Evolutionary conservation across 176 grass and related monocot genomes (phyloP), one percentile per base, ranked within the genome.

Genomic region (Poa annua): DNA sequence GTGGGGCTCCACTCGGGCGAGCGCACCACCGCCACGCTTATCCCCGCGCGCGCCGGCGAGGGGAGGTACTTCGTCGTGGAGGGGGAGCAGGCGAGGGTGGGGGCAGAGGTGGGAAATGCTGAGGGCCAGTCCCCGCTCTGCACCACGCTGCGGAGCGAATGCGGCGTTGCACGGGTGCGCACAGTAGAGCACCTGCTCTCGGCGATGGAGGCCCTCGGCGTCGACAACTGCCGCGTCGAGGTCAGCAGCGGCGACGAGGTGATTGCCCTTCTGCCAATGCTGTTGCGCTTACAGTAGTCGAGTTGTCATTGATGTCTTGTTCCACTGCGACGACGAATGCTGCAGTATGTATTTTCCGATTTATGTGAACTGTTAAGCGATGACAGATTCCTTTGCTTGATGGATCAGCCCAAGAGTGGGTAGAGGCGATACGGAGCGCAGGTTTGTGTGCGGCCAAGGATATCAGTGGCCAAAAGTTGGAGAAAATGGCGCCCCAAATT

Each of bases 381-480:
- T 91, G 34, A 82, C 85, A 98, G 93, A 87, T 95, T 85, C 93
- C 96, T 88, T 87, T 96, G 83, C 85, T 98, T 87, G 96, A 98
- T 95, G 96, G 96, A 93, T 98, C 91, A 80, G 89, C 91, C 22
- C 90, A 86, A 90, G 87, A 91, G 77, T 98, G 93, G 96, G 88
- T 92, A 32, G 68, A 87, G 62, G 91, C 84, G 10, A 90, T 98
- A 78, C 82, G 59, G 45, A 52, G 64, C 19, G 73, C 75, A 34
- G 80, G 90, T 82, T 59, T 96, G 35, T 88, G 90, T 74, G 69
- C 67, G 5, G 93, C 93, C 0, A 42, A 86, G 75, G 85, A 98
- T 81, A 29, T 52, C 20, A n/a, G 74, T 79, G 93, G 83, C 16
- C 55, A 83, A 57, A 73, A 79, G n/a, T 83, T 87, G 62, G 93